Percentiles rank a stretch among this genome's conserved stretches.
These are phyloP conservation scores for Truncatella angustata DNA, from an alignment of 2,329 filamentous ascomycete genomes.

Conservation along the genomic window DNA sequence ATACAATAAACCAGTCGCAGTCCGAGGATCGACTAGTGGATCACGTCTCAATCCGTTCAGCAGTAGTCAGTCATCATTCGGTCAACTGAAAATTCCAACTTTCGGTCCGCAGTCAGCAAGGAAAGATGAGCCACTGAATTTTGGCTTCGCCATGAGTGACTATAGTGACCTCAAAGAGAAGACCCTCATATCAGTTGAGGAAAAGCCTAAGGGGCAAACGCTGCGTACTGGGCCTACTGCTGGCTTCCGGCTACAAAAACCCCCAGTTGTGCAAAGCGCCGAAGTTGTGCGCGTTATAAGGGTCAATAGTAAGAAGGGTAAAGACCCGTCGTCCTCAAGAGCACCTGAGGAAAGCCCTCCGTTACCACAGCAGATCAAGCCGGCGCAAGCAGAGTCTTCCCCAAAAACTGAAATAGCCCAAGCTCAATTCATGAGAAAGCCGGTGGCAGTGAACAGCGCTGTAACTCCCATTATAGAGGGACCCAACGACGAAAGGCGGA, in stretches of 20 bases:
- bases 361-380: background rate
- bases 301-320: conserved; percentile 22
- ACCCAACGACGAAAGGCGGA: background rate
- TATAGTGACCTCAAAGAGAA: conserved; percentile 13
- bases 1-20: conserved; percentile 21
- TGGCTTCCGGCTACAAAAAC: conserved; percentile 29
- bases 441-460: background rate
- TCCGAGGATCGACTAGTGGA: conserved; percentile 19
- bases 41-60: conserved; percentile 26
- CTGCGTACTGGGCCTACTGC: too few relatives aligned
- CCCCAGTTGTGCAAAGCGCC: conserved; percentile 22
- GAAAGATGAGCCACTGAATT: conserved; percentile 17
- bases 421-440: background rate
- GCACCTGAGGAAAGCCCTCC: background rate
- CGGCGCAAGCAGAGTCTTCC: background rate
- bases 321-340: background rate
- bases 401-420: background rate
- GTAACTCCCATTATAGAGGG: background rate
- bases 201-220: too few relatives aligned
- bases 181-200: too few relatives aligned
- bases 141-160: conserved; percentile 22
- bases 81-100: conserved; percentile 26
- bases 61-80: conserved; percentile 21
- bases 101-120: conserved; percentile 20
- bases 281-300: conserved; percentile 28